A percentile compares a stretch with the other conserved stretches of the same genome.
Conservation (phyloP, 768 basidiomycete species). For the Lentinula sp. region DNA sequence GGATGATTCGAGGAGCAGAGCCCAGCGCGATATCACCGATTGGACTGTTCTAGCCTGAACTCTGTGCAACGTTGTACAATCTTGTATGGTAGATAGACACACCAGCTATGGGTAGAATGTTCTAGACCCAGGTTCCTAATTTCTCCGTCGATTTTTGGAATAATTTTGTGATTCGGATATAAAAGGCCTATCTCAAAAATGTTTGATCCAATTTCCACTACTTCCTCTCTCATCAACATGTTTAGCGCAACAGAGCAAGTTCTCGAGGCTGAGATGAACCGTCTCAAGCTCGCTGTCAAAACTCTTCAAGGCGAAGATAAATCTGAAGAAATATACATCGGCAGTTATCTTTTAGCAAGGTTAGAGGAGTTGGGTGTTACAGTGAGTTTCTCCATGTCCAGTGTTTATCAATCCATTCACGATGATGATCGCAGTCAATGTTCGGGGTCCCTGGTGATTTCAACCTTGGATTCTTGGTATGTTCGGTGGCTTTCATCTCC, state of each 20-base stretch:
- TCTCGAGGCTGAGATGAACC: conserved; percentile 39
- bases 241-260: conserved; percentile 11
- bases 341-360: conserved; percentile 56
- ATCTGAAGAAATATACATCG: conserved; percentile 40
- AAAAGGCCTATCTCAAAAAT: neutral
- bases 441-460: conserved; percentile 90
- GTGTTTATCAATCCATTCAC: neutral
- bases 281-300: conserved; percentile 40
- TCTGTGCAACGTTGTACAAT: neutral
- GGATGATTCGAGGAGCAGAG: no score
- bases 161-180: neutral
- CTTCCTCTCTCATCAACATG: neutral
- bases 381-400: conserved; percentile 25
- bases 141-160: neutral
- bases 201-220: neutral
- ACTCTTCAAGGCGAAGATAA: conserved; percentile 31
- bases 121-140: conserved; percentile 1
- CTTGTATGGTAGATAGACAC: no score
- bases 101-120: neutral
- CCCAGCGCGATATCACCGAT: neutral
- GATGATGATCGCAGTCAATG: conserved; percentile 42
- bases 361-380: conserved; percentile 60
- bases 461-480: conserved; percentile 62
- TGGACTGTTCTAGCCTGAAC: neutral
- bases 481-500: neutral